phyloP scores from a whole-genome alignment of 495 filamentous ascomycete species.

The Annulohypoxylon nitens region DNA sequence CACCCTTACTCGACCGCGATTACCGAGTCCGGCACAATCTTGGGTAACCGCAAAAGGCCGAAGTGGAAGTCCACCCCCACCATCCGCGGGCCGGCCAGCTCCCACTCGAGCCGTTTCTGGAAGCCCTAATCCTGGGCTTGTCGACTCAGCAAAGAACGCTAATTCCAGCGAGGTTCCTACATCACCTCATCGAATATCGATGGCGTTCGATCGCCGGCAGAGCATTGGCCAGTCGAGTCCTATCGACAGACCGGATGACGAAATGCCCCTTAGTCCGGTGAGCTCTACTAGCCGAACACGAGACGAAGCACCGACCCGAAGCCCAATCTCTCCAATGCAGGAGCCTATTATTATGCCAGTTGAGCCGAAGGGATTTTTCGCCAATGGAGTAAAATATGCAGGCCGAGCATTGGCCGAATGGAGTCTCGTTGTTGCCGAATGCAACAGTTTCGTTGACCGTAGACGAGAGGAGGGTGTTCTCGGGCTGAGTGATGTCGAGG shows the following conservation, averaged over 20 bases:
- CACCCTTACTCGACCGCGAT: constrained; percentile 75
- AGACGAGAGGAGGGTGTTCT: constrained; percentile 88
- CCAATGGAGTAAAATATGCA: constrained; percentile 72
- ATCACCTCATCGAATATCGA: constrained; percentile 37
- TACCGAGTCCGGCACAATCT: constrained; percentile 78
- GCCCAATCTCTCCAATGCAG: constrained; percentile 32
- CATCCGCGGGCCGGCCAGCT: constrained; percentile 56
- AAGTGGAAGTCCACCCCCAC: constrained; percentile 55
- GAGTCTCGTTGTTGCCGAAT: constrained; percentile 85
- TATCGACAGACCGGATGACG: constrained; percentile 39
- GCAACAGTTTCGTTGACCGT: constrained; percentile 91
- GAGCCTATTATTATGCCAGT: constrained; percentile 52
- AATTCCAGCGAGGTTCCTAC: constrained; percentile 34
- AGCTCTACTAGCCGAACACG: constrained; percentile 30
- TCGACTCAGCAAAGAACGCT: constrained; percentile 62
- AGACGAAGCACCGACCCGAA: constrained; percentile 35
- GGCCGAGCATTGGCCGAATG: constrained; percentile 94
- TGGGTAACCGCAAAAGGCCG: constrained; percentile 61
- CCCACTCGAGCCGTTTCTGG: constrained; percentile 61
- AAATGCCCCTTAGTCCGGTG: constrained; percentile 35
- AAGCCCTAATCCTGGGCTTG: constrained; percentile 56
- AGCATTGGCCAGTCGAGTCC: constrained; percentile 40
- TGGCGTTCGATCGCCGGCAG: constrained; percentile 32
- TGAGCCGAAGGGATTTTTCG: constrained; percentile 56
- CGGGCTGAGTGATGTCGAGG: constrained; percentile 81